phyloP scores from a whole-genome alignment of 2,329 filamentous ascomycete species.

The Aspergillus oerlinghausenensis region DNA sequence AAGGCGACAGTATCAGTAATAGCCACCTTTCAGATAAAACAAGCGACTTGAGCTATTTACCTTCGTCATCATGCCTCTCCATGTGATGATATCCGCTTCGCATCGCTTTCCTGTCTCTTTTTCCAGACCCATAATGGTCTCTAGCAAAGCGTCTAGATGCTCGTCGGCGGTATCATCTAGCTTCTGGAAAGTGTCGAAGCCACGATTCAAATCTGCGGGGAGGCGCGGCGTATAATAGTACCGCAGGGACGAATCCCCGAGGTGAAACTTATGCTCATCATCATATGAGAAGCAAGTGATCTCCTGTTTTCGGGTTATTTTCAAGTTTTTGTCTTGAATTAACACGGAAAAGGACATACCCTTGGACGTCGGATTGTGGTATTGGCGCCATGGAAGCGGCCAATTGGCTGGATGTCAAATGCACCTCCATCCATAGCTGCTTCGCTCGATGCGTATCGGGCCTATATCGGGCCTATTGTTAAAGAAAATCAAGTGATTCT shows the following conservation, averaged over 20 bases:
- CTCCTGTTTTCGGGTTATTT: constrained; percentile 53
- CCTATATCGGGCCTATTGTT: background rate
- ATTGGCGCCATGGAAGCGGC: constrained; percentile 62
- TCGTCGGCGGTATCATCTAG: constrained; percentile 79
- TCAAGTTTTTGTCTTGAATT: background rate
- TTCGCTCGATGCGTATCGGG: background rate
- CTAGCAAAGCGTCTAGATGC: constrained; percentile 79
- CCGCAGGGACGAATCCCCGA: constrained; percentile 72
- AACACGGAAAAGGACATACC: constrained; percentile 41
- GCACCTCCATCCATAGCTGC: constrained; percentile 27
- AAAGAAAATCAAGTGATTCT: background rate
- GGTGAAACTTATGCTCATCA: constrained; percentile 68
- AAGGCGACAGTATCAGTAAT: background rate
- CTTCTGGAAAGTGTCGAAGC: constrained; percentile 78
- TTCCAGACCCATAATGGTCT: constrained; percentile 70
- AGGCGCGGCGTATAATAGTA: constrained; percentile 81
- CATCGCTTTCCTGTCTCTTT: constrained; percentile 61
- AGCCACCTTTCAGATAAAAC: background rate
- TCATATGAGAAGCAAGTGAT: constrained; percentile 93
- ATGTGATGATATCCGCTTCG: constrained; percentile 79
- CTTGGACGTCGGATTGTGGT: constrained; percentile 71
- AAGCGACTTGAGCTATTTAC: constrained; percentile 41
- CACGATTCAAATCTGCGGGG: constrained; percentile 68
- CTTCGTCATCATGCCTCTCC: constrained; percentile 99
- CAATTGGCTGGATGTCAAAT: constrained; percentile 68